phyloP scores from a whole-genome alignment of 345 rosid species.

The Boechera retrofracta region DNA sequence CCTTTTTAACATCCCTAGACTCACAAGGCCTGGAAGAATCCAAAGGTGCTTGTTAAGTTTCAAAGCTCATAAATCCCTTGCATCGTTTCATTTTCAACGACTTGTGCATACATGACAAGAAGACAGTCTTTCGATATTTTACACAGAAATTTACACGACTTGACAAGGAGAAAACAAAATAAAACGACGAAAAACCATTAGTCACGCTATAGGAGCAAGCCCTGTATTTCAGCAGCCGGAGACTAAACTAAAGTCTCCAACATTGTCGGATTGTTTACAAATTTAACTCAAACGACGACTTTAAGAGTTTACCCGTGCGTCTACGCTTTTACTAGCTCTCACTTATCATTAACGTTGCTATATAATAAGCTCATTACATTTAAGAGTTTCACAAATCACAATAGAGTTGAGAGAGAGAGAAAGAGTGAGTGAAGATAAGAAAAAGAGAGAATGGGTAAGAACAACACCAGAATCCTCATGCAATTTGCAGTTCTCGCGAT shows the following conservation, averaged over 20 bases:
- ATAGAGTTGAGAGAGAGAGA: neutral
- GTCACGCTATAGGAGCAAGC: neutral
- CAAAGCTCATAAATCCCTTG: no score
- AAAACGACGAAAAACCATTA: neutral
- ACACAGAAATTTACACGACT: neutral
- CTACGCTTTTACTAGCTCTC: neutral
- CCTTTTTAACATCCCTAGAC: no score
- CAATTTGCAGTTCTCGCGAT: conserved; percentile 32
- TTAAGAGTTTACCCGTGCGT: neutral
- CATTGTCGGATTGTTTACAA: conserved; percentile 23
- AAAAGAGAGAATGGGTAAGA: conserved; percentile 34
- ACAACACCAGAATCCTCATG: conserved; percentile 26
- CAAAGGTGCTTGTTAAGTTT: no score
- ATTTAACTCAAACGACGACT: neutral
- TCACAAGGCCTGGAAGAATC: no score
- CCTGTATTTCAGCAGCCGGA: neutral
- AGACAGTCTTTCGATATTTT: neutral
- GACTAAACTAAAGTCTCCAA: neutral
- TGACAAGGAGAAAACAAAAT: neutral
- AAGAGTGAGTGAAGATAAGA: neutral
- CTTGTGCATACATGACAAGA: neutral
- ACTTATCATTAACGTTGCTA: neutral
- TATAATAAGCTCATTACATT: conserved; percentile 15
- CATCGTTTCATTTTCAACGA: no score
- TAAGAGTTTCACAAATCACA: conserved; percentile 14